A percentile compares a stretch with the other conserved stretches of the same genome.
Conservation (phyloP, 768 basidiomycete species). For the Dioszegia crocea region DNA sequence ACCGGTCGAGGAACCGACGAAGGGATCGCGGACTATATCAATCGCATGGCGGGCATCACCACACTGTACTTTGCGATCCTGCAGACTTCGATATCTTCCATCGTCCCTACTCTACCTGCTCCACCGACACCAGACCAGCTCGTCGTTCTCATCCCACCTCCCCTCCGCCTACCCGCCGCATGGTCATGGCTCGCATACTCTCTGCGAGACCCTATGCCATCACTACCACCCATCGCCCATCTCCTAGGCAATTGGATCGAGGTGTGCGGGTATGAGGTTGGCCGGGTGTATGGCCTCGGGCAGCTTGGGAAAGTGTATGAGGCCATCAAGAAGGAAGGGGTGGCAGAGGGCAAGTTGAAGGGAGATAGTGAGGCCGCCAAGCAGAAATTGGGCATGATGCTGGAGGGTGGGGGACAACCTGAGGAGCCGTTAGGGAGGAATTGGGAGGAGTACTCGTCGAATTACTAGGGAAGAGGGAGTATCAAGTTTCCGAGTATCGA, state of each 20-base stretch:
- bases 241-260: constrained; percentile 31
- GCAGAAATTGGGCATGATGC: constrained; percentile 21
- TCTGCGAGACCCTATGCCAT: constrained; percentile 22
- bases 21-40: constrained; percentile 59
- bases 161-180: constrained; percentile 31
- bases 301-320: constrained; percentile 41
- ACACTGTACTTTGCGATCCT: constrained; percentile 80
- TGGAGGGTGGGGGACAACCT: constrained; percentile 8
- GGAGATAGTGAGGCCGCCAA: constrained; percentile 30
- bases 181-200: constrained; percentile 44
- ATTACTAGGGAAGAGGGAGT: too few relatives aligned
- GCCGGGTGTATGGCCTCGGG: constrained; percentile 23
- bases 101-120: constrained; percentile 20
- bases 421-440: not conserved
- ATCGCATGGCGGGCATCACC: constrained; percentile 71
- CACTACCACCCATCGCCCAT: constrained; percentile 27
- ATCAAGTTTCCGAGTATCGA: too few relatives aligned
- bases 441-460: constrained; percentile 8
- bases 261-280: constrained; percentile 18
- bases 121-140: constrained; percentile 34
- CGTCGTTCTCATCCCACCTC: constrained; percentile 22
- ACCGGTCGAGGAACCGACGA: constrained; percentile 55
- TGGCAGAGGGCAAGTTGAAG: constrained; percentile 23
- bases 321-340: constrained; percentile 34
- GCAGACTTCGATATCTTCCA: constrained; percentile 36